Evolutionary conservation across 129 eudicot species (phyloP).

Genomic region (Pseudognaphalium luteoalbum): DNA sequence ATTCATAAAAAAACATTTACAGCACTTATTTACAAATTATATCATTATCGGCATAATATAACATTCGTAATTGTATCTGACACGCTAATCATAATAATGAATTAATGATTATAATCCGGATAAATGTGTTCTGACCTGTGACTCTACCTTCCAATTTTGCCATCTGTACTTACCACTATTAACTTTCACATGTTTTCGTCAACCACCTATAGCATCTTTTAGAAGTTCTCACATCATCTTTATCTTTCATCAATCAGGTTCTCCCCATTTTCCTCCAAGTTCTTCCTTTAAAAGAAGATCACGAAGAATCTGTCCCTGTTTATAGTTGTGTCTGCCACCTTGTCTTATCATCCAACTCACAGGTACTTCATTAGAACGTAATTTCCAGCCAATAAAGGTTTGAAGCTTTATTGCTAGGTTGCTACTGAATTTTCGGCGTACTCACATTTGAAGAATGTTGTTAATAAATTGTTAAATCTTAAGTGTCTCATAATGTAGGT

Average conservation of each 20-base stretch:
- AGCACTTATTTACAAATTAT: background rate
- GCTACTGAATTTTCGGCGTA: no score
- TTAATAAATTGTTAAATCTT: no score
- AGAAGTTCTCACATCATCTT: constrained; percentile 13
- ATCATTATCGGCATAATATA: background rate
- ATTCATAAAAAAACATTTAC: background rate
- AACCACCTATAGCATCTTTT: background rate
- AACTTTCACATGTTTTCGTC: background rate
- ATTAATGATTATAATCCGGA: background rate
- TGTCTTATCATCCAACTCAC: constrained; percentile 79
- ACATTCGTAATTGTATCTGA: background rate
- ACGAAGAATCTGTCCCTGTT: constrained; percentile 80
- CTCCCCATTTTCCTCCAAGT: constrained; percentile 74
- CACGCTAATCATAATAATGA: background rate
- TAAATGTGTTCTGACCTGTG: background rate
- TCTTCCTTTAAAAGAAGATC: constrained; percentile 93
- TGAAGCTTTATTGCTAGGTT: no score
- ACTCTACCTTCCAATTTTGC: background rate
- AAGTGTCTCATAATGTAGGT: no score
- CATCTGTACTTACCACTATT: background rate
- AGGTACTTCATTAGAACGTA: constrained; percentile 44
- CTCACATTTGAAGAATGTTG: no score
- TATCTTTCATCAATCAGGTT: constrained; percentile 45
- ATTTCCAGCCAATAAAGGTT: constrained; percentile 6
- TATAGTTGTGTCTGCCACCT: constrained; percentile 80